Conservation (phyloP, 23 red algal species). For the Chondrus crispus region DNA sequence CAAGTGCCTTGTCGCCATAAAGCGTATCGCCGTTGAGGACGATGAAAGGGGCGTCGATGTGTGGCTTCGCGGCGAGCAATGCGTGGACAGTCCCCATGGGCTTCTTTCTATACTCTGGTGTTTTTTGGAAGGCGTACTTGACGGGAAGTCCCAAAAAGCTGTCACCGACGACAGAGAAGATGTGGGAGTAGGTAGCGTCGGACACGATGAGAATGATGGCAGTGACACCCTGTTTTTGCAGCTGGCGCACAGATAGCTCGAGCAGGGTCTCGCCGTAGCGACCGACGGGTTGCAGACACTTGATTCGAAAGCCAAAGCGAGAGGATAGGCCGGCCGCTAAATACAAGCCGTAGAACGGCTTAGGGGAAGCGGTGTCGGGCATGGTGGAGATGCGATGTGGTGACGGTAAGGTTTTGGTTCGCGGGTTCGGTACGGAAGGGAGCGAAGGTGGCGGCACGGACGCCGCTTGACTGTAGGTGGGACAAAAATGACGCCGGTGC, state of each 20-base stretch:
- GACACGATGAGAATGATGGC: slow-evolving; percentile 82
- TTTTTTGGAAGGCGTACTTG: slow-evolving; percentile 62
- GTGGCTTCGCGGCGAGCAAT: slow-evolving; percentile 56
- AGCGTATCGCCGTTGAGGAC: slow-evolving; percentile 90
- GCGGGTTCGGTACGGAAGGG: not conserved
- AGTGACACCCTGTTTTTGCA: slow-evolving; percentile 44
- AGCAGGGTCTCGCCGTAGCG: slow-evolving; percentile 93
- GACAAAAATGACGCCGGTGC: not conserved
- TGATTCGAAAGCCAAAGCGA: slow-evolving; percentile 88
- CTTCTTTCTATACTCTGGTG: slow-evolving; percentile 67
- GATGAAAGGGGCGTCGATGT: slow-evolving; percentile 67
- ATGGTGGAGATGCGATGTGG: not conserved
- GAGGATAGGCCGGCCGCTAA: slow-evolving; percentile 82
- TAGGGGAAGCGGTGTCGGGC: not conserved
- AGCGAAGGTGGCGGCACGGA: not conserved
- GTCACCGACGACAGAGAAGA: slow-evolving; percentile 68
- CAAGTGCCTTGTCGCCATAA: slow-evolving; percentile 75
- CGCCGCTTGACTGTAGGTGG: not conserved
- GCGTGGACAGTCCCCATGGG: slow-evolving; percentile 94
- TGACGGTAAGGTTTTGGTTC: not conserved
- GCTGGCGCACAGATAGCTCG: slow-evolving; percentile 86
- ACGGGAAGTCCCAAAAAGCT: slow-evolving; percentile 72
- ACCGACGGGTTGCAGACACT: slow-evolving; percentile 90
- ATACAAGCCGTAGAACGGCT: slow-evolving; percentile 70
- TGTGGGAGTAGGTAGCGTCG: slow-evolving; percentile 49